Evolutionary conservation across 805 yeast species (phyloP).

Genomic region (Zygosaccharomyces lentus): DNA sequence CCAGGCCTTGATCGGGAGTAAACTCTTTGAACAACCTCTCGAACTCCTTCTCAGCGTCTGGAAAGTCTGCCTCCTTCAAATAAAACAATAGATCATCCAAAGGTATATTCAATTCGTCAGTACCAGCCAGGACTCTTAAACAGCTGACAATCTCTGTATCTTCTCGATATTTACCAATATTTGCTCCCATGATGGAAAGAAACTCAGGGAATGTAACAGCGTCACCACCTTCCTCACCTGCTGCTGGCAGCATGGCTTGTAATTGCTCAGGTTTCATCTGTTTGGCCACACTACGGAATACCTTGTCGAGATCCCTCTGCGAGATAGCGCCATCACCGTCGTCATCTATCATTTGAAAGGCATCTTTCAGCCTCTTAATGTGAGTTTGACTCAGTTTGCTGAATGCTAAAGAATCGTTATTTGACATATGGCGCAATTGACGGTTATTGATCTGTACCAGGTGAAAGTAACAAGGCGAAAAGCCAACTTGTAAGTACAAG

Average conservation of each 20-base stretch:
- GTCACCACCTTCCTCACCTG: conserved; percentile 23
- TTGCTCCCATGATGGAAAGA: conserved; percentile 56
- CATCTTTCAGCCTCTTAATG: conserved; percentile 61
- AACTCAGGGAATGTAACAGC: conserved; percentile 60
- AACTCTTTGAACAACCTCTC: conserved; percentile 52
- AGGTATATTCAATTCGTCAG: conserved; percentile 42
- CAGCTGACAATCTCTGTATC: conserved; percentile 54
- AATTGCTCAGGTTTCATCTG: conserved; percentile 41
- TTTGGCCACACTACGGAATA: conserved; percentile 52
- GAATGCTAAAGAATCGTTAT: conserved; percentile 33
- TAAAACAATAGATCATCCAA: conserved; percentile 46
- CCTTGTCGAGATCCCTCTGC: conserved; percentile 48
- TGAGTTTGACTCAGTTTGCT: conserved; percentile 55
- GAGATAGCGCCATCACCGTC: conserved; percentile 71
- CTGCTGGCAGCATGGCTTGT: conserved; percentile 44
- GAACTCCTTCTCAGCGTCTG: conserved; percentile 39
- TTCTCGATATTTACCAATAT: conserved; percentile 48
- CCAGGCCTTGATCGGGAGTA: conserved; percentile 47
- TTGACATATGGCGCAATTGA: conserved; percentile 18
- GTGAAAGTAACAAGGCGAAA: neutral
- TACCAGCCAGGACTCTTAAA: conserved; percentile 45
- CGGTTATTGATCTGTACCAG: neutral
- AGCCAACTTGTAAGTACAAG: neutral
- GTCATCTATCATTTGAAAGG: conserved; percentile 76
- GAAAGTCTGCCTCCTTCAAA: conserved; percentile 44